Evolutionary conservation across 768 basidiomycete species (phyloP).

Genomic region (Serpula lacrymans): DNA sequence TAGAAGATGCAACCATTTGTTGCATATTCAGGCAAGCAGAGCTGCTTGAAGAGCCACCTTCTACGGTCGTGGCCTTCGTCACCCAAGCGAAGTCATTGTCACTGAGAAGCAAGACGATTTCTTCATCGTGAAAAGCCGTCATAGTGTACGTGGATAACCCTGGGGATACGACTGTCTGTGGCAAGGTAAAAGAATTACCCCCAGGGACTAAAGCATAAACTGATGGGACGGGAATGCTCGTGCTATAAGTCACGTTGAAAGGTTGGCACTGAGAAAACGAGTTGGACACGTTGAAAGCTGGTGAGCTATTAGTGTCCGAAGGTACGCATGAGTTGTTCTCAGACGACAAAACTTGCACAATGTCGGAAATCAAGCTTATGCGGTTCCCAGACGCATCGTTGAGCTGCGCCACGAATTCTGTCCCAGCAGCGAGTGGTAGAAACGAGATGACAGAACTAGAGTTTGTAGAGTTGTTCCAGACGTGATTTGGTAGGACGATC

Average conservation of each 20-base stretch:
- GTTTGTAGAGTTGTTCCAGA: conserved; percentile 32
- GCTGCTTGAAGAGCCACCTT: conserved; percentile 19
- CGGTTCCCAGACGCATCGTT: conserved; percentile 42
- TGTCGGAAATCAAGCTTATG: conserved; percentile 43
- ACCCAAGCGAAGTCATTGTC: conserved; percentile 36
- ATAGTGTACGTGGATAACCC: conserved; percentile 44
- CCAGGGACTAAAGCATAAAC: no score
- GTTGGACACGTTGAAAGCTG: conserved; percentile 31
- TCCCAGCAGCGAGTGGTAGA: conserved; percentile 48
- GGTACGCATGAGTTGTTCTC: conserved; percentile 42
- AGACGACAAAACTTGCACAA: conserved; percentile 43
- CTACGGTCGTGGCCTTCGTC: conserved; percentile 40
- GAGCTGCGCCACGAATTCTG: conserved; percentile 53
- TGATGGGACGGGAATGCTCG: conserved; percentile 24
- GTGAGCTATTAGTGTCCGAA: conserved; percentile 7
- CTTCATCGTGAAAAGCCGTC: conserved; percentile 31
- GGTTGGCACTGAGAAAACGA: conserved; percentile 45
- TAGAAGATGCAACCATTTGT: no score
- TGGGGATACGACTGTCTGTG: no score
- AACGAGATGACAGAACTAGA: conserved; percentile 45
- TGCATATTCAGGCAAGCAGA: conserved; percentile 20
- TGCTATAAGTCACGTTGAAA: conserved; percentile 43
- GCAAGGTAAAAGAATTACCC: no score
- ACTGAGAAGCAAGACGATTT: conserved; percentile 44
- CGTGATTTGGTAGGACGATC: conserved; percentile 40